phyloP scores from a whole-genome alignment of 192 early-diverging fungal genomes.

The Podila clonocystis region DNA sequence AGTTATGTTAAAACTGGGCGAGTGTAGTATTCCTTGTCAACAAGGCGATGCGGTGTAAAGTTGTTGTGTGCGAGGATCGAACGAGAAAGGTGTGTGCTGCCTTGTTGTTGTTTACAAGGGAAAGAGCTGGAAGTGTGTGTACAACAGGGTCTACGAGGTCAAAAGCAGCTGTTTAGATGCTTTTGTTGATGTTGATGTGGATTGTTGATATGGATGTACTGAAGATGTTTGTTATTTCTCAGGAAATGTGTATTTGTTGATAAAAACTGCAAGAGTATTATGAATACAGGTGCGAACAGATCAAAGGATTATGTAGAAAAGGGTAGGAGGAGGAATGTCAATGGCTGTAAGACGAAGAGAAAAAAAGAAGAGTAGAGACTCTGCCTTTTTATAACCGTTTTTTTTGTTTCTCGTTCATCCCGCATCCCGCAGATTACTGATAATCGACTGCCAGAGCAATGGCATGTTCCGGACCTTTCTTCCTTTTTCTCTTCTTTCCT shows the following conservation, averaged over 20 bases:
- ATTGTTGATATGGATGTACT: no score
- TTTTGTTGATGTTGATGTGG: no score
- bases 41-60: conserved; percentile 36
- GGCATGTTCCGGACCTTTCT: background rate
- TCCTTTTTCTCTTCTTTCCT: background rate
- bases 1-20: background rate
- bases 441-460: background rate
- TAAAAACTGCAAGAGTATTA: no score
- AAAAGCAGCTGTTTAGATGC: no score
- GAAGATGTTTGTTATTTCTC: no score
- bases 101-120: background rate
- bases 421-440: no score
- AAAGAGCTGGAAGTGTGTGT: background rate
- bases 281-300: background rate
- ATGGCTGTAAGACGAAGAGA: conserved; percentile 1
- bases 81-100: background rate
- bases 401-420: background rate
- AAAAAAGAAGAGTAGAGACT: background rate
- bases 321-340: background rate
- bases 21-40: conserved; percentile 28
- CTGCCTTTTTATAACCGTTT: background rate
- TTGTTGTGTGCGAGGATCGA: background rate
- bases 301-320: background rate
- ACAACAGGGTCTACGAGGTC: no score
- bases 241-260: no score